Evolutionary conservation across 345 rosid genomes (phyloP).

Genomic region (Citrus mangshanensis): DNA sequence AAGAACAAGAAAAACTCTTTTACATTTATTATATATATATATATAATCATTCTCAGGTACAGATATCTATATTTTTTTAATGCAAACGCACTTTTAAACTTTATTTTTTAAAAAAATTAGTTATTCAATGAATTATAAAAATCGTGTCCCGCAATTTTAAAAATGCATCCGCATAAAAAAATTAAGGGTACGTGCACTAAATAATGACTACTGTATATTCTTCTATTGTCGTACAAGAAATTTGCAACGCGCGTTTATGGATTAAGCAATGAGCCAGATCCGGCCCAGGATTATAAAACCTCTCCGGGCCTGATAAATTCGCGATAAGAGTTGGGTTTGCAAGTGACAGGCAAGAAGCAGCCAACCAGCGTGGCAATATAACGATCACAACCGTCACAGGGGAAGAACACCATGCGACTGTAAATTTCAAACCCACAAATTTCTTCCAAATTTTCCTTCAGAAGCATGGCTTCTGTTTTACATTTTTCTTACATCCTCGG

Average conservation of each 20-base stretch:
- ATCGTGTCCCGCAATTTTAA: fast-evolving
- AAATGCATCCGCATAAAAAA: too few species aligned
- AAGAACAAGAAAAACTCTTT: too few species aligned
- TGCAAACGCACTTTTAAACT: fast-evolving
- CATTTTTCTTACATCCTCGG: constrained; percentile 25
- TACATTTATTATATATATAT: too few species aligned
- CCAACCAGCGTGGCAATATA: constrained; percentile 40
- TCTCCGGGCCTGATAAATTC: background rate
- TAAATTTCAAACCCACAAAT: background rate
- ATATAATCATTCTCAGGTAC: fast-evolving
- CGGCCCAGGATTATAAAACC: background rate
- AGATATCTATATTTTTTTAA: too few species aligned
- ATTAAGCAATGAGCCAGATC: background rate
- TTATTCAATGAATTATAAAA: too few species aligned
- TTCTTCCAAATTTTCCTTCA: background rate
- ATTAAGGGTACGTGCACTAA: too few species aligned
- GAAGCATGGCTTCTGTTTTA: constrained; percentile 39
- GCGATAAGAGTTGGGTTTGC: background rate
- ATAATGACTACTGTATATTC: too few species aligned
- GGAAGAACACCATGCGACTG: background rate
- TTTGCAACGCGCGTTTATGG: background rate
- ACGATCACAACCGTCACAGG: constrained; percentile 21
- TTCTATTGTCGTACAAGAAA: too few species aligned
- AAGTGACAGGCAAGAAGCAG: background rate
- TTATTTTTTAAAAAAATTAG: fast-evolving